Percentiles rank a stretch among this genome's conserved stretches.
Conservation (phyloP, 2,329 filamentous ascomycete species). For the Cordyceps tenuipes region DNA sequence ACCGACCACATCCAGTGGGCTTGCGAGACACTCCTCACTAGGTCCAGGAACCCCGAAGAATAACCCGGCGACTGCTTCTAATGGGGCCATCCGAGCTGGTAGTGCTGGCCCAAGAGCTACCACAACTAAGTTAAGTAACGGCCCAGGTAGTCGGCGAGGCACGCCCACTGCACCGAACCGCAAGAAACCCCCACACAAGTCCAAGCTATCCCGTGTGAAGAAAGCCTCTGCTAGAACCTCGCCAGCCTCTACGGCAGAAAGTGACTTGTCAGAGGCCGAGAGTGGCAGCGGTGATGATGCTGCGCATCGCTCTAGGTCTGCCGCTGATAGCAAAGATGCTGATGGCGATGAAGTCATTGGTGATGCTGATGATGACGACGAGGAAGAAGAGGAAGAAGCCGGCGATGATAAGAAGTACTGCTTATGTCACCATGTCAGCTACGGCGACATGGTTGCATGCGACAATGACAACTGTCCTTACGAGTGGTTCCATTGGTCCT, state of each 20-base stretch:
- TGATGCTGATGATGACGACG: conserved; percentile 49
- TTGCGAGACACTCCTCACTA: conserved; percentile 55
- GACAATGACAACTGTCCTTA: conserved; percentile 74
- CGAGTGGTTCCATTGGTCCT: conserved; percentile 85
- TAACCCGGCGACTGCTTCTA: conserved; percentile 22
- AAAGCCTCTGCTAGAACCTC: conserved; percentile 50
- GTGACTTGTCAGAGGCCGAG: conserved; percentile 56
- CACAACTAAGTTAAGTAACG: conserved; percentile 35
- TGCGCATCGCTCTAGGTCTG: conserved; percentile 25
- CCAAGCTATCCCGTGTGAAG: conserved; percentile 55
- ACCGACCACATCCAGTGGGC: conserved; percentile 45
- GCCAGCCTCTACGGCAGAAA: conserved; percentile 54
- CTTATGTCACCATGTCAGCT: conserved; percentile 73
- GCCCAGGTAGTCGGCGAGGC: conserved; percentile 37
- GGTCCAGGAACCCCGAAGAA: conserved; percentile 55
- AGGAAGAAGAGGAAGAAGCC: conserved; percentile 64
- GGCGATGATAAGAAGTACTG: conserved; percentile 77
- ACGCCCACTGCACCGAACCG: conserved; percentile 36
- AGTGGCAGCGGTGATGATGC: conserved; percentile 43
- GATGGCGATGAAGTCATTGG: conserved; percentile 47
- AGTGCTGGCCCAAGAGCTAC: conserved; percentile 51
- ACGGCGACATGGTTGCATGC: conserved; percentile 83
- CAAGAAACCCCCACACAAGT: conserved; percentile 48
- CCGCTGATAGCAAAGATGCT: conserved; percentile 28
- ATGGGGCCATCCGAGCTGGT: conserved; percentile 39